These are phyloP conservation scores for Eragrostis nindensis DNA, from an alignment of 176 grass and related monocot genomes.

Conservation along the genomic window DNA sequence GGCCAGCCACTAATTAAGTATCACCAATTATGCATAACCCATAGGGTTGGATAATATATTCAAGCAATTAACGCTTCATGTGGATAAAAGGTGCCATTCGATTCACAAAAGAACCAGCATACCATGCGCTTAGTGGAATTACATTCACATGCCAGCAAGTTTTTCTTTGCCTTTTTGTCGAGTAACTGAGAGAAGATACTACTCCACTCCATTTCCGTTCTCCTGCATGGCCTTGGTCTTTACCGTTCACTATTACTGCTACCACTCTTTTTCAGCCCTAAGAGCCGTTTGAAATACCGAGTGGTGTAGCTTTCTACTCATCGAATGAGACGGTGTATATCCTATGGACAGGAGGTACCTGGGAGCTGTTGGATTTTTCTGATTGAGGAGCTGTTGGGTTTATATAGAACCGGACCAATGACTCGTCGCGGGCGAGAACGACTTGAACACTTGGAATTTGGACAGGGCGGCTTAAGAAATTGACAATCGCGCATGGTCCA, in stretches of 20 bases:
- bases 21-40: conserved; percentile 21
- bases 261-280: neutral
- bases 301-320: neutral
- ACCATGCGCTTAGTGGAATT: too few species aligned
- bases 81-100: neutral
- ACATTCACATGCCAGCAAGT: neutral
- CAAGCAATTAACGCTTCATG: neutral
- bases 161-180: neutral
- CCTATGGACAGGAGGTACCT: neutral
- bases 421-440: too few species aligned
- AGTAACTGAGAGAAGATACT: neutral
- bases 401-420: too few species aligned
- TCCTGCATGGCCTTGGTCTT: too few species aligned
- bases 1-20: neutral
- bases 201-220: neutral
- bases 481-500: neutral
- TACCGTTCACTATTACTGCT: neutral
- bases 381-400: too few species aligned
- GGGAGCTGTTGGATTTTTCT: neutral
- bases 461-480: neutral
- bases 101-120: neutral
- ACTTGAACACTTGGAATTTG: neutral
- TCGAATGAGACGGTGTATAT: neutral
- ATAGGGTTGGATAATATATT: neutral
- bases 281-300: neutral